Conservation (phyloP, 345 rosid species). For the Citrus australasica region DNA sequence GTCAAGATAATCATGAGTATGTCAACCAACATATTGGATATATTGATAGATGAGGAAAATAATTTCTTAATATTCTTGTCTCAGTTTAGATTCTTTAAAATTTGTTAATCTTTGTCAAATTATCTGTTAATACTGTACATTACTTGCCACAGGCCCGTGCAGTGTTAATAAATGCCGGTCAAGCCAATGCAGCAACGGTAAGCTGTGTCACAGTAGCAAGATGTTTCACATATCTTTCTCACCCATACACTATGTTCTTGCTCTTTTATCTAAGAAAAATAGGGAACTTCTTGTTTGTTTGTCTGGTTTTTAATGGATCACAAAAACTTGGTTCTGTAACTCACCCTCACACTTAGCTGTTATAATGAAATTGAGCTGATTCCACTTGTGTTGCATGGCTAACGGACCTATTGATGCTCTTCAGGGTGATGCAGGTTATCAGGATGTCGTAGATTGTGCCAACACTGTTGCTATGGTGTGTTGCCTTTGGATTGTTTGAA, state of each 20-base stretch:
- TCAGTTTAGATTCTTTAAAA: background rate
- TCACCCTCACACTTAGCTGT: background rate
- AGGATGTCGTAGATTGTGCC: slow-evolving; percentile 78
- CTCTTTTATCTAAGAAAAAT: background rate
- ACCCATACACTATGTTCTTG: background rate
- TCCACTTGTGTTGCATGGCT: slow-evolving; percentile 6
- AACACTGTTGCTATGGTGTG: slow-evolving; percentile 61
- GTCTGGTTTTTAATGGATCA: background rate
- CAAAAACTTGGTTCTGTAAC: slow-evolving; percentile 1
- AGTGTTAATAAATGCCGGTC: slow-evolving; percentile 94
- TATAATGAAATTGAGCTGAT: background rate
- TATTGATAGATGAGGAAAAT: background rate
- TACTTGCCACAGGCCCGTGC: slow-evolving; percentile 80
- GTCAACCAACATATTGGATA: background rate
- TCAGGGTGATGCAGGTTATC: slow-evolving; percentile 96
- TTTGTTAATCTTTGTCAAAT: background rate
- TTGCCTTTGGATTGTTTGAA: background rate
- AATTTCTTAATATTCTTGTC: background rate
- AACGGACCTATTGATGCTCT: slow-evolving; percentile 17
- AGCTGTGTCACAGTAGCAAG: slow-evolving; percentile 20
- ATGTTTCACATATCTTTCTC: slow-evolving; percentile 13
- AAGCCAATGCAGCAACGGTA: slow-evolving; percentile 99
- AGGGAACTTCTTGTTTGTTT: background rate
- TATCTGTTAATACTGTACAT: slow-evolving; percentile 1
- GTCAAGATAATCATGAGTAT: background rate